A percentile compares a stretch with the other conserved stretches of the same genome.
These are phyloP conservation scores for Exophiala lecanii-corni DNA, from an alignment of 2,329 filamentous ascomycete species.

Conservation along the genomic window DNA sequence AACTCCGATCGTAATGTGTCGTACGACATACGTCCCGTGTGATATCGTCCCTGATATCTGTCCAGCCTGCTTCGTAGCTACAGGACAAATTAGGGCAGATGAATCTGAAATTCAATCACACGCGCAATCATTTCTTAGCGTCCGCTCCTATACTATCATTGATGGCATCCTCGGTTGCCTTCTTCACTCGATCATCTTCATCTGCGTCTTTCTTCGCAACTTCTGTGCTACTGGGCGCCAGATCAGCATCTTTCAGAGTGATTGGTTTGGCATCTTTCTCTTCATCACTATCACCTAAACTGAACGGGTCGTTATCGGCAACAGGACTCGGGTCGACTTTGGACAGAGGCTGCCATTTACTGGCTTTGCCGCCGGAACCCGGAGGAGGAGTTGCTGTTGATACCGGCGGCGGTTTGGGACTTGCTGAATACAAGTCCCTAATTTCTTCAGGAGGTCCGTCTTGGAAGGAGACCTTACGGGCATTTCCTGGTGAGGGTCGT, in stretches of 20 bases:
- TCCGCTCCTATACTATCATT: conserved; percentile 29
- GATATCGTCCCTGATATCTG: no score
- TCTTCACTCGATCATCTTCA: conserved; percentile 56
- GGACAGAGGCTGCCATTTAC: conserved; percentile 96
- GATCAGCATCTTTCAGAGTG: conserved; percentile 44
- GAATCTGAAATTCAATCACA: no score
- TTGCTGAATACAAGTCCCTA: conserved; percentile 61
- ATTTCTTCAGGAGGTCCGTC: conserved; percentile 73
- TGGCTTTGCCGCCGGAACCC: conserved; percentile 56
- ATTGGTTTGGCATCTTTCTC: conserved; percentile 74
- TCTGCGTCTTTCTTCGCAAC: conserved; percentile 28
- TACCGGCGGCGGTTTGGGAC: conserved; percentile 53
- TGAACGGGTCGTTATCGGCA: conserved; percentile 90
- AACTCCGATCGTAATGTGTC: no score
- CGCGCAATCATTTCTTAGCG: conserved; percentile 11
- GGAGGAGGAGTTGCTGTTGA: conserved; percentile 40
- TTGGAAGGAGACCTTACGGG: conserved; percentile 54
- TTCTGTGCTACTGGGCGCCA: conserved; percentile 45
- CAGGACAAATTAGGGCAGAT: no score
- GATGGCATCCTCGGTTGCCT: conserved; percentile 53
- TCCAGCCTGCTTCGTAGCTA: no score
- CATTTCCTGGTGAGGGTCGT: conserved; percentile 44
- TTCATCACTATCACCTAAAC: conserved; percentile 89
- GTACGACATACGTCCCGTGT: no score
- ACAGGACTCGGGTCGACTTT: conserved; percentile 80